Percentiles rank a stretch among this genome's conserved stretches.
Evolutionary conservation across 306 rosid species (phyloP).

Genomic region (Leucaena leucocephala): DNA sequence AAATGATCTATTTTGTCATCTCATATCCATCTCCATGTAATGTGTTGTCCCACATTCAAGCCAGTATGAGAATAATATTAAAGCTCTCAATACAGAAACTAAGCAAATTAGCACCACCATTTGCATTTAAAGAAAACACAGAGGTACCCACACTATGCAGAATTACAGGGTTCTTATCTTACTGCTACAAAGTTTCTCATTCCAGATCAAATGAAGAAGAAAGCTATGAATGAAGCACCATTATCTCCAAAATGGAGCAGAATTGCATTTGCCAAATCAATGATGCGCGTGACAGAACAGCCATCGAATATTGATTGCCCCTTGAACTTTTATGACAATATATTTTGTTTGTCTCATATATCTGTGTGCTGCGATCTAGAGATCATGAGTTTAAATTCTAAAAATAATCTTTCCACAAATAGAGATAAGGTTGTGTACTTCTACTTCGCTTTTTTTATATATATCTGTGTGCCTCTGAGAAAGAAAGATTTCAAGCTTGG

Average conservation of each 20-base stretch:
- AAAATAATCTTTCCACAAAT: no score
- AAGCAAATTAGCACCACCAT: not conserved
- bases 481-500: conserved; percentile 25
- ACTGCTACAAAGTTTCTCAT: not conserved
- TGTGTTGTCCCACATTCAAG: not conserved
- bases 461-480: not conserved
- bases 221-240: conserved; percentile 12
- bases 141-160: not conserved
- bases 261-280: not conserved
- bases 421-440: no score
- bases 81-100: not conserved
- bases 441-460: no score
- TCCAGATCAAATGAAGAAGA: conserved; percentile 6
- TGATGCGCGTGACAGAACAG: not conserved
- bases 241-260: not conserved
- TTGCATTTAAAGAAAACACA: not conserved
- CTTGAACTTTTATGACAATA: not conserved
- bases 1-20: not conserved
- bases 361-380: no score
- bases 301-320: not conserved
- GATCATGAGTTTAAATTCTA: no score
- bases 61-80: not conserved
- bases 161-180: not conserved
- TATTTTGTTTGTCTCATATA: not conserved
- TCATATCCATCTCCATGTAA: not conserved